Conservation (phyloP, 2,329 filamentous ascomycete genomes). For the Fusarium siculi region DNA sequence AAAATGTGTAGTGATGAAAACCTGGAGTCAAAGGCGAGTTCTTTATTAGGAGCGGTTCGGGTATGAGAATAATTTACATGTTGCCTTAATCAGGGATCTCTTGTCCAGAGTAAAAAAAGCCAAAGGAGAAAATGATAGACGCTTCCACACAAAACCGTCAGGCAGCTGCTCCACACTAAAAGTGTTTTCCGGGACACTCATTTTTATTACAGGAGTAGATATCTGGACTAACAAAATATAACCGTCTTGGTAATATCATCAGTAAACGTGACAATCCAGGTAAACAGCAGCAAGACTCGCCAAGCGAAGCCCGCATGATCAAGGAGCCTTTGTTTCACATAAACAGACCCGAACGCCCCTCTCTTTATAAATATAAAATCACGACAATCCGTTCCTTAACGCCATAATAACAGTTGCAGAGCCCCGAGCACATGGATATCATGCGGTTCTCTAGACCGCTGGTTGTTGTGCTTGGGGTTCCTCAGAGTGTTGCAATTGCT, state of each 20-base stretch:
- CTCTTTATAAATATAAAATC: conserved; percentile 29
- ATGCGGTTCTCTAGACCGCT: conserved; percentile 32
- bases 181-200: background rate
- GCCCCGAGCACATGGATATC: conserved; percentile 24
- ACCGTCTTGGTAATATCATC: conserved; percentile 5
- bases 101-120: conserved; percentile 1
- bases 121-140: background rate
- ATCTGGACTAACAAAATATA: conserved; percentile 1
- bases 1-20: conserved; percentile 35
- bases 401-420: conserved; percentile 30
- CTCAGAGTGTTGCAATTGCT: conserved; percentile 62
- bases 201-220: conserved; percentile 2
- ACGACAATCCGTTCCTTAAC: conserved; percentile 35
- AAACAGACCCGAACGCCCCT: conserved; percentile 40
- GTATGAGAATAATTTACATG: conserved; percentile 12
- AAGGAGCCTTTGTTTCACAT: conserved; percentile 15
- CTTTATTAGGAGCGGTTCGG: conserved; percentile 36
- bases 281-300: conserved; percentile 11
- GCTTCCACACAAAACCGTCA: background rate
- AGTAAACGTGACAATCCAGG: background rate
- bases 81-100: conserved; percentile 31
- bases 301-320: background rate
- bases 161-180: background rate
- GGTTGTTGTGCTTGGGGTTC: conserved; percentile 35
- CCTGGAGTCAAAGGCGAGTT: conserved; percentile 39